These are phyloP conservation scores for Aspergillus sp. DNA, from an alignment of 2,329 filamentous ascomycete species.

Conservation along the genomic window DNA sequence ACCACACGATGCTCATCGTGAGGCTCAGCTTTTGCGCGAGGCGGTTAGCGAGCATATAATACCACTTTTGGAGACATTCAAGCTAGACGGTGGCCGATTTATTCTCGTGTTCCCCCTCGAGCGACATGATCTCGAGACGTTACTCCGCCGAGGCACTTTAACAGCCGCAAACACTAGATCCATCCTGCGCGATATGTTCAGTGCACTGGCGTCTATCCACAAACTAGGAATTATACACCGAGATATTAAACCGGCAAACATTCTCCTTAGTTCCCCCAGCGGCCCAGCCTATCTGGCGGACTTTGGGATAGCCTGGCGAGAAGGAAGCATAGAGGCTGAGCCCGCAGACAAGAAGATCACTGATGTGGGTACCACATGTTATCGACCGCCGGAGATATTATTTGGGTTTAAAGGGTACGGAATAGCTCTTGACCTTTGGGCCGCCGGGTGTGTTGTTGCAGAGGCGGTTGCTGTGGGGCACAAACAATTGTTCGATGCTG, in stretches of 20 bases:
- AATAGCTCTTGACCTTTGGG: conserved; percentile 81
- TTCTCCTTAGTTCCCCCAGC: conserved; percentile 66
- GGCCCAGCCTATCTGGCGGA: conserved; percentile 81
- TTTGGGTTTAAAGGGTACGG: conserved; percentile 79
- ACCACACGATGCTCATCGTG: conserved; percentile 79
- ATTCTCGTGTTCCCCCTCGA: conserved; percentile 85
- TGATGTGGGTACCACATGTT: conserved; percentile 90
- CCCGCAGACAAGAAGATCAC: conserved; percentile 70
- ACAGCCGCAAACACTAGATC: conserved; percentile 41
- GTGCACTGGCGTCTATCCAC: conserved; percentile 72
- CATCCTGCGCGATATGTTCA: conserved; percentile 68
- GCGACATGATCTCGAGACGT: conserved; percentile 67
- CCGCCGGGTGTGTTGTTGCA: conserved; percentile 77
- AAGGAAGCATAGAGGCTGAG: conserved; percentile 60
- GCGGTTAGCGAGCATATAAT: conserved; percentile 61
- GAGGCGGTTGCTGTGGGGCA: conserved; percentile 63
- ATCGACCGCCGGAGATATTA: conserved; percentile 84
- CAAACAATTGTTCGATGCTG: conserved; percentile 75
- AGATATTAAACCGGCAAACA: conserved; percentile 89
- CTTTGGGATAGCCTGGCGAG: conserved; percentile 89
- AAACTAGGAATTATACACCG: conserved; percentile 78
- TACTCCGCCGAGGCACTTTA: conserved; percentile 56
- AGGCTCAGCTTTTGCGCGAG: conserved; percentile 72
- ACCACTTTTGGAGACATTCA: conserved; percentile 69
- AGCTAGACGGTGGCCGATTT: conserved; percentile 67